A percentile compares a stretch with the other conserved stretches of the same genome.
Conservation (phyloP, 106 monocot genomes). For the Chionographis japonica region DNA sequence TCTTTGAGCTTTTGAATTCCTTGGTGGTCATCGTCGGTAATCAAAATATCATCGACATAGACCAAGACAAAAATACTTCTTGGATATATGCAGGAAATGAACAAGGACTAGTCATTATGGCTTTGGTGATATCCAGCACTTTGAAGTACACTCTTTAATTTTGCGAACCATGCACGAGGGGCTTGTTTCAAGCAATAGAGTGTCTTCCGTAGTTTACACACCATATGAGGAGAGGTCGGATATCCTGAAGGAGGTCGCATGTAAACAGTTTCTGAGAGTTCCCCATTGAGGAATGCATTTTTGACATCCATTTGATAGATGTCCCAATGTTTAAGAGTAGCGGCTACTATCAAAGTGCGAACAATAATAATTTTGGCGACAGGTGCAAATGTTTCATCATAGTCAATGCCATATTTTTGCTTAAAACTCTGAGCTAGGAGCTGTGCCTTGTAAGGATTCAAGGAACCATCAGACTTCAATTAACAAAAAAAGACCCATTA, state of each 20-base stretch:
- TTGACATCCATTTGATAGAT: no score
- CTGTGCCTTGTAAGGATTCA: constrained; percentile 22
- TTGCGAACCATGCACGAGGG: no score
- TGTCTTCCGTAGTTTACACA: constrained; percentile 9
- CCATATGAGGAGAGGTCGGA: constrained; percentile 5
- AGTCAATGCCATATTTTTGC: constrained; percentile 26
- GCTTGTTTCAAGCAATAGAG: no score
- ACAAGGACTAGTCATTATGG: constrained; percentile 13
- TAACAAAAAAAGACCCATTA: constrained; percentile 15
- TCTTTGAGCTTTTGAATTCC: constrained; percentile 4
- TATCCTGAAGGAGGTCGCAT: constrained; percentile 16
- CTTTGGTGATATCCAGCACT: constrained; percentile 6
- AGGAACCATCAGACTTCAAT: constrained; percentile 10
- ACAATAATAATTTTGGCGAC: no score
- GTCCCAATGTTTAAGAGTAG: no score
- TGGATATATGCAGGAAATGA: neutral
- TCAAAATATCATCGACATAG: constrained; percentile 34
- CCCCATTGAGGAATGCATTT: no score
- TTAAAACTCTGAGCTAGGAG: constrained; percentile 19
- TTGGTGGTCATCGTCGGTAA: constrained; percentile 10
- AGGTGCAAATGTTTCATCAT: no score
- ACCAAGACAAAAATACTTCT: constrained; percentile 6
- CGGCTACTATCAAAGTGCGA: no score
- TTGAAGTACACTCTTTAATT: constrained; percentile 10
- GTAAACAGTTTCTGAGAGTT: constrained; percentile 19